Conservation (phyloP, 176 grass and related monocot species). For the Oryza meyeriana region DNA sequence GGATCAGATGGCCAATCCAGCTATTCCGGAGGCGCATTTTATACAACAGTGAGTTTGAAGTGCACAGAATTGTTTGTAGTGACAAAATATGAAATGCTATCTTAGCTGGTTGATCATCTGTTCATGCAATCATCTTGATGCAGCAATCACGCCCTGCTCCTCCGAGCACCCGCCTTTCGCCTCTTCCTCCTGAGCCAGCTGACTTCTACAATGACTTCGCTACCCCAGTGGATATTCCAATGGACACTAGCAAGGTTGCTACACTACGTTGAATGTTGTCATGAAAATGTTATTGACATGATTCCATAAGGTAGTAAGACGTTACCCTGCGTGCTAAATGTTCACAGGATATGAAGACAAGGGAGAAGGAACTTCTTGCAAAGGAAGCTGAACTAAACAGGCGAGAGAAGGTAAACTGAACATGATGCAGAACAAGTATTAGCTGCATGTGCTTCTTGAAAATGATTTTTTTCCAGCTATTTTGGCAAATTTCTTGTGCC, state of each 20-base stretch:
- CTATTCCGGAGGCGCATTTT: slow-evolving; percentile 44
- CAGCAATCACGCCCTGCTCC: slow-evolving; percentile 48
- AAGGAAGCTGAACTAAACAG: slow-evolving; percentile 57
- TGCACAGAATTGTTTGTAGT: background rate
- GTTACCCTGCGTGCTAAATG: background rate
- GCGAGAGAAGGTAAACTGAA: slow-evolving; percentile 60
- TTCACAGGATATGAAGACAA: slow-evolving; percentile 57
- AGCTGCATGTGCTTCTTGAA: background rate
- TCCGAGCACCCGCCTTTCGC: slow-evolving; percentile 52
- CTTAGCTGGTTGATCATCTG: background rate
- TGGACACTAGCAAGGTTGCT: slow-evolving; percentile 57
- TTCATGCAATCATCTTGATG: background rate
- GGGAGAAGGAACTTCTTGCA: slow-evolving; percentile 57
- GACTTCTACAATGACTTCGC: slow-evolving; percentile 62
- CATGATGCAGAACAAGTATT: background rate
- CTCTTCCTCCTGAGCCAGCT: slow-evolving; percentile 65
- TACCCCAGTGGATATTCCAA: slow-evolving; percentile 56
- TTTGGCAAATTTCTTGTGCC: background rate
- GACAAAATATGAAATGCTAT: background rate
- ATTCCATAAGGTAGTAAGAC: background rate
- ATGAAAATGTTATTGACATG: background rate
- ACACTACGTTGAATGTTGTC: background rate
- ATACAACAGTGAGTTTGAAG: slow-evolving; percentile 29
- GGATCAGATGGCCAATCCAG: slow-evolving; percentile 27
- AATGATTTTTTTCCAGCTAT: background rate